phyloP scores from a whole-genome alignment of 2,329 filamentous ascomycete species.

The Gaeumannomyces sp. region DNA sequence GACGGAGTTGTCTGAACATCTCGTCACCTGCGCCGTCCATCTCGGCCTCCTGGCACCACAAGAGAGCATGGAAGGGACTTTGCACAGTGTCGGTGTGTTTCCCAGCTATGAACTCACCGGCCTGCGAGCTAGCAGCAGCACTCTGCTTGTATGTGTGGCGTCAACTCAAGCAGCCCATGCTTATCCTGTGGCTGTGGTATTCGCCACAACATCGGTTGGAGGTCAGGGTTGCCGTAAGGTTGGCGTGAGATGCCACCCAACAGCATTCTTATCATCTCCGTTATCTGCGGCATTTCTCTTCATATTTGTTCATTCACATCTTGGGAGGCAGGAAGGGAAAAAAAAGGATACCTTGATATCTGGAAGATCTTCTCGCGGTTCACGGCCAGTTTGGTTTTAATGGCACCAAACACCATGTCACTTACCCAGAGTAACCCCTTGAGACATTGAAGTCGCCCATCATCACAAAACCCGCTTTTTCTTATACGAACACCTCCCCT shows the following conservation, averaged over 20 bases:
- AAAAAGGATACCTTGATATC: neutral
- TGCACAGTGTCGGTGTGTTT: too few species aligned
- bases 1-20: neutral
- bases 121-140: neutral
- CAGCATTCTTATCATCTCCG: too few species aligned
- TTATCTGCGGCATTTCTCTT: too few species aligned
- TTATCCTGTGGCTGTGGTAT: too few species aligned
- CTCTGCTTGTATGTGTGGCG: neutral
- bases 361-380: neutral
- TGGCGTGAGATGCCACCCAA: too few species aligned
- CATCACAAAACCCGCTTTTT: neutral
- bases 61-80: neutral
- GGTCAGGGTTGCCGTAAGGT: too few species aligned
- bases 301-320: too few species aligned
- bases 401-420: neutral
- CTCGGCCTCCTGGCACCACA: neutral
- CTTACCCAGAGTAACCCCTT: too few species aligned
- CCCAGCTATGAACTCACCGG: too few species aligned
- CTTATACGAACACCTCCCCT: neutral
- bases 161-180: neutral
- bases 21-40: neutral
- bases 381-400: neutral
- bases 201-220: too few species aligned
- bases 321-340: neutral
- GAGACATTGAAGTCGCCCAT: neutral